Percentiles rank a stretch among this genome's conserved stretches.
These are phyloP conservation scores for Colletotrichum paranaense DNA, from an alignment of 2,329 filamentous ascomycete species.

Conservation along the genomic window DNA sequence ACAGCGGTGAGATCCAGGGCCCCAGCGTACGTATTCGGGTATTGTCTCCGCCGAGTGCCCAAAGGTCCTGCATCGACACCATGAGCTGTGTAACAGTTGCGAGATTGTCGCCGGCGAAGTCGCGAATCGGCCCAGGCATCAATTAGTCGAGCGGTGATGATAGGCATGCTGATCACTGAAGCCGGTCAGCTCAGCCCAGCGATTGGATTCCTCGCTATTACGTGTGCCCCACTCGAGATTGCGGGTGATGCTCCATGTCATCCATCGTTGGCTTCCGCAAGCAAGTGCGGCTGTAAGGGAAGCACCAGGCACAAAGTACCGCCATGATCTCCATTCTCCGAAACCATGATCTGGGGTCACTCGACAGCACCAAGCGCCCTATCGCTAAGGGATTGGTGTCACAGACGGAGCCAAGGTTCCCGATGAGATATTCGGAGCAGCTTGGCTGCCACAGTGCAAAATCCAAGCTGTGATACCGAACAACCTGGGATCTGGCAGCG, in stretches of 20 bases:
- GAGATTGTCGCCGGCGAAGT: not conserved
- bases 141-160: not conserved
- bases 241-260: not conserved
- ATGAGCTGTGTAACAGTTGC: not conserved
- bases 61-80: not conserved
- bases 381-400: not conserved
- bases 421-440: not conserved
- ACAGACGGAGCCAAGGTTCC: not conserved
- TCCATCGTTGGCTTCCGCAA: not conserved
- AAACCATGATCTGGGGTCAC: not conserved
- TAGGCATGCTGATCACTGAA: slow-evolving; percentile 3
- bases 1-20: slow-evolving; percentile 25
- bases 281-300: not conserved
- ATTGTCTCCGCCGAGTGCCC: no score
- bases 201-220: not conserved
- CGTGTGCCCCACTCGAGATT: not conserved
- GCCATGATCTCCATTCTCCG: not conserved
- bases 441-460: not conserved
- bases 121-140: not conserved
- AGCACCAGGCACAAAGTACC: not conserved
- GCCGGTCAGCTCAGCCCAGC: not conserved
- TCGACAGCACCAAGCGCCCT: not conserved
- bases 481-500: no score
- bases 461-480: not conserved
- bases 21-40: not conserved